Base-by-base conservation (phyloP, 2,329 filamentous ascomycete genomes). In the Colletotrichum lindemuthianum region DNA sequence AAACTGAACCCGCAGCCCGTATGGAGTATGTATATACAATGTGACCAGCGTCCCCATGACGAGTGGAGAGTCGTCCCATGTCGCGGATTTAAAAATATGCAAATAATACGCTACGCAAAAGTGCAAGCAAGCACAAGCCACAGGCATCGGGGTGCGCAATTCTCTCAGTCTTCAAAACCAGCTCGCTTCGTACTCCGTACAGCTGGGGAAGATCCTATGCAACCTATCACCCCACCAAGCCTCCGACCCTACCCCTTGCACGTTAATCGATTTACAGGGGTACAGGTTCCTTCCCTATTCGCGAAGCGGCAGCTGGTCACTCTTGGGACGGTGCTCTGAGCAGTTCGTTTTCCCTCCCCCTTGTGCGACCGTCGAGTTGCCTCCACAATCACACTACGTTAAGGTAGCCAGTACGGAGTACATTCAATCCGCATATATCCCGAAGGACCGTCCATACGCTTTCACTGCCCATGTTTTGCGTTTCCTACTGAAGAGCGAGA, bases 201-300 rank as follows among this genome's bases (percentile, higher is more conserved):
- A 33, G 58, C 58, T 60, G 58, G 58, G 50, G 58, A 49, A 43
- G 60, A 64, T 64, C 60, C 60, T 64, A 59, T 60, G 60, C 60
- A 50, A 37, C n/a, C n/a, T n/a, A n/a, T 60, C 60, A 55, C 63
- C 58, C 63, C 63, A 65, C 63, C 59, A 52, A 65, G 47, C 58
- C 41, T 56, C 63, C 59, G 58, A 48, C 51, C 44, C 16, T 49
- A 63, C 52, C 52, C 61, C 63, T 57, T 63, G 51, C 52, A 65
- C 63, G 37, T 63, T 63, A 63, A 65, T 65, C 58, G 58, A 36
- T 48, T 45, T 41, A 61, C 63, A 65, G 63, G 58, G 63, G 63
- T 63, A 39, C 47, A 37, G 45, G 53, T 51, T 57, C 58, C 59
- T 63, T 63, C 47, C 60, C 60, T 41, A 53, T 63, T 63, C 54